Percentiles rank a stretch among this genome's conserved stretches.
Conservation (phyloP, 192 early-diverging fungal species). For the Martensiomyces pterosporus region DNA sequence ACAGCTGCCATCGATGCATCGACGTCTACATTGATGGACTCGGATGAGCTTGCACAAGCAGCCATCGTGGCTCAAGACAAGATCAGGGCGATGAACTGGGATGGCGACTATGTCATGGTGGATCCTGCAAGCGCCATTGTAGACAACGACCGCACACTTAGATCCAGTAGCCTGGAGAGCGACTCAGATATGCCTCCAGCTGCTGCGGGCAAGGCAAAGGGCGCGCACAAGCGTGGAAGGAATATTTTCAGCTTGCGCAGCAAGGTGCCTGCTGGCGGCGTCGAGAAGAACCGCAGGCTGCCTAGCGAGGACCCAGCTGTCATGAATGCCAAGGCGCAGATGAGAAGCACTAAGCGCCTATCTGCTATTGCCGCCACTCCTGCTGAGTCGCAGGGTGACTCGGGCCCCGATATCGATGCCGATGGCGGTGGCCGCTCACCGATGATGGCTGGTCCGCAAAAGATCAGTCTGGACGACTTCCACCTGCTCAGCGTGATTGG, state of each 20-base stretch:
- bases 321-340: constrained; percentile 36
- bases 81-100: constrained; percentile 9
- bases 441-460: background rate
- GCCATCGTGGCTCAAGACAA: background rate
- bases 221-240: constrained; percentile 26
- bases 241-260: constrained; percentile 27
- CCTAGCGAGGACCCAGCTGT: constrained; percentile 23
- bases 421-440: background rate
- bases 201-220: constrained; percentile 4
- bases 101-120: constrained; percentile 45
- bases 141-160: constrained; percentile 34
- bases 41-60: background rate
- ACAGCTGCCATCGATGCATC: too few species aligned
- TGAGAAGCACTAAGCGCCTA: constrained; percentile 21
- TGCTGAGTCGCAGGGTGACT: too few species aligned
- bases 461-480: constrained; percentile 54
- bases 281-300: constrained; percentile 28
- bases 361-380: background rate
- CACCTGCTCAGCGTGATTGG: constrained; percentile 70
- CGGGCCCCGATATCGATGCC: background rate
- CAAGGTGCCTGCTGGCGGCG: constrained; percentile 25
- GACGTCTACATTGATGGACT: constrained; percentile 12
- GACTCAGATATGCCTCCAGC: too few species aligned
- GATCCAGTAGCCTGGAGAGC: constrained; percentile 28
- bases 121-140: constrained; percentile 16